Evolutionary conservation across 148 eudicot genomes (phyloP).

Genomic region (Vaccinium macrocarpon): DNA sequence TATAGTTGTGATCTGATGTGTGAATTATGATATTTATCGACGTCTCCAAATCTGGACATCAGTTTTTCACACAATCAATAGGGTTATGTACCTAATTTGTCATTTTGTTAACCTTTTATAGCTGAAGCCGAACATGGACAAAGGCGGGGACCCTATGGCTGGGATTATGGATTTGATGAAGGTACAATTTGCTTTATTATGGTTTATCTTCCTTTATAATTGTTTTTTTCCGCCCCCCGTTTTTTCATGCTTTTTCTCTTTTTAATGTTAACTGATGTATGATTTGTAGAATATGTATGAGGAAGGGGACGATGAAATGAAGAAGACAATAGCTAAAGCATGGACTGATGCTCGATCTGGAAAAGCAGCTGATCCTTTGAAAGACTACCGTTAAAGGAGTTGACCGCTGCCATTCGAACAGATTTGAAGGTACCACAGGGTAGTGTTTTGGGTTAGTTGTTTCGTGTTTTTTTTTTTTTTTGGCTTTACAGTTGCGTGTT

Average conservation of each 20-base stretch:
- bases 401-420: not conserved
- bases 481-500: not conserved
- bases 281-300: slow-evolving; percentile 87
- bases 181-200: slow-evolving; percentile 33
- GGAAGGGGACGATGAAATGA: slow-evolving; percentile 96
- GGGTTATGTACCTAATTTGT: not conserved
- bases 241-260: not conserved
- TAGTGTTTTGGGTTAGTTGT: not conserved
- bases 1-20: not conserved
- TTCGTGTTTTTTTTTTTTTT: not conserved
- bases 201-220: not conserved
- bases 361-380: slow-evolving; percentile 64
- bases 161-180: slow-evolving; percentile 97
- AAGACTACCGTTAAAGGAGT: slow-evolving; percentile 29
- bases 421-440: not conserved
- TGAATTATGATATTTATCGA: not conserved
- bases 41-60: not conserved
- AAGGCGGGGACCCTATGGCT: slow-evolving; percentile 89
- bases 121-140: slow-evolving; percentile 73
- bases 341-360: slow-evolving; percentile 96
- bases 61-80: too few relatives aligned
- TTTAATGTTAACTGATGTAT: not conserved
- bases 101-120: slow-evolving; percentile 20
- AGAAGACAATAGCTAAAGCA: slow-evolving; percentile 86
- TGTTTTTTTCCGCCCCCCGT: not conserved